Evolutionary conservation across 352 stramenopile species (phyloP), one percentile per base, ranked within the genome.

Genomic region (Pythium vanterpoolii): DNA sequence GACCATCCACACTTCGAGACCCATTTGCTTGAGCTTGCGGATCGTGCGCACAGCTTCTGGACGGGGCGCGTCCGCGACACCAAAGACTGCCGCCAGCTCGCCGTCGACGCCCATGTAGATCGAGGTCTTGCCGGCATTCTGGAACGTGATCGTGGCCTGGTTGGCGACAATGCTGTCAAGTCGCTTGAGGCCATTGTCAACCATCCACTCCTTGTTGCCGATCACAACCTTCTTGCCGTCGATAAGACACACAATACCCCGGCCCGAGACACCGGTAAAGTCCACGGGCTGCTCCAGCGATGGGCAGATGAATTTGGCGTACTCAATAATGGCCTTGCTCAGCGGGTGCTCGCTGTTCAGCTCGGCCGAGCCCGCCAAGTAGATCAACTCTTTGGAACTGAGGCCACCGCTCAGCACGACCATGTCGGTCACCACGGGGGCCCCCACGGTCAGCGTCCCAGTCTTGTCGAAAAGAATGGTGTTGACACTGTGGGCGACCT

Each of bases 401-500:
- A 89, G 49, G 42, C 81, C 83, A 61, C 83, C 91, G 46, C 54
- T 89, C 47, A 92, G 69, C 26, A 96, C 77, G 16, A 96, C 74
- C 33, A 96, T 79, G 57, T 96, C 76, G 38, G 81, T 91, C 44
- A 98, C 88, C 8, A 83, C 75, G 6, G 95, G 96, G 43, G 93
- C 81, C 8, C 96, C 96, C 18, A 91, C 80, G 1, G 96, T 99
- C 13, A 99, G 68, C n/a, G 97, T 99, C 3, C 98, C 98, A 0
- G 98, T 99, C 79, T 99, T 99, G 78, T 99, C 98, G 70, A 99
- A 99, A 23, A 99, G 69, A 52, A 99, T 94, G 34, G 90, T 93
- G 56, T 96, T 89, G 39, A 99, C 82, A 53, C 93, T 95, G 64
- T 97, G 86, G 11, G 89, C 88, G n/a, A 82, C 76, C 56, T 98